These are phyloP conservation scores for Pichia exigua DNA, from an alignment of 805 yeast genomes.

Conservation along the genomic window DNA sequence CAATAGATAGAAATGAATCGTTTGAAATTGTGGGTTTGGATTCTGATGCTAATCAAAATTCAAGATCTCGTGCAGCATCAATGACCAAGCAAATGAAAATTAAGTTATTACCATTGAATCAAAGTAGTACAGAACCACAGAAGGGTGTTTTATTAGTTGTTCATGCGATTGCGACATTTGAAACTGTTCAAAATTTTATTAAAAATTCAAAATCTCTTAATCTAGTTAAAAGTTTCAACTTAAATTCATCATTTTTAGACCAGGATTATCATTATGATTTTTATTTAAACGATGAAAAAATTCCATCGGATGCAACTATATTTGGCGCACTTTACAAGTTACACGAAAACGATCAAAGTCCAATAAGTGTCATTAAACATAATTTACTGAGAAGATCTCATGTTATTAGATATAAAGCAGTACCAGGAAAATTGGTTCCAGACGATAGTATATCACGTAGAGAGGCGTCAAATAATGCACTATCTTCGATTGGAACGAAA, in stretches of 20 bases:
- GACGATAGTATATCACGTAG: constrained; percentile 34
- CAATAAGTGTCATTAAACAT: constrained; percentile 28
- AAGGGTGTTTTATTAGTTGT: constrained; percentile 37
- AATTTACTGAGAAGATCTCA: constrained; percentile 35
- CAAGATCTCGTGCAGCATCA: constrained; percentile 39
- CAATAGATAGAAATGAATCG: constrained; percentile 63
- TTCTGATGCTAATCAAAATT: constrained; percentile 10
- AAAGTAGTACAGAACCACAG: constrained; percentile 21
- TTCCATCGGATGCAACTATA: constrained; percentile 62
- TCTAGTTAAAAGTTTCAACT: background rate
- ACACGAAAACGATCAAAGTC: background rate
- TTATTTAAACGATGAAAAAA: constrained; percentile 43
- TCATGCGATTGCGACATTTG: constrained; percentile 56
- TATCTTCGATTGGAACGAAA: constrained; percentile 26
- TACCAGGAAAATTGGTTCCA: constrained; percentile 41
- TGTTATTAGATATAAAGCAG: constrained; percentile 46
- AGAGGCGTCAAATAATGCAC: constrained; percentile 21
- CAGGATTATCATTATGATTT: constrained; percentile 44
- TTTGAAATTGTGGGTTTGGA: constrained; percentile 57
- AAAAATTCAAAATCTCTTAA: constrained; percentile 17
- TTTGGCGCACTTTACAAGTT: constrained; percentile 62
- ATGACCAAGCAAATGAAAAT: constrained; percentile 68
- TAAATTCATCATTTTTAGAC: constrained; percentile 14
- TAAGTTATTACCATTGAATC: constrained; percentile 38
- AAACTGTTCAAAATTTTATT: constrained; percentile 41